Conservation (phyloP, 164 flowering plant genomes). For the Kingdonia uniflora region DNA sequence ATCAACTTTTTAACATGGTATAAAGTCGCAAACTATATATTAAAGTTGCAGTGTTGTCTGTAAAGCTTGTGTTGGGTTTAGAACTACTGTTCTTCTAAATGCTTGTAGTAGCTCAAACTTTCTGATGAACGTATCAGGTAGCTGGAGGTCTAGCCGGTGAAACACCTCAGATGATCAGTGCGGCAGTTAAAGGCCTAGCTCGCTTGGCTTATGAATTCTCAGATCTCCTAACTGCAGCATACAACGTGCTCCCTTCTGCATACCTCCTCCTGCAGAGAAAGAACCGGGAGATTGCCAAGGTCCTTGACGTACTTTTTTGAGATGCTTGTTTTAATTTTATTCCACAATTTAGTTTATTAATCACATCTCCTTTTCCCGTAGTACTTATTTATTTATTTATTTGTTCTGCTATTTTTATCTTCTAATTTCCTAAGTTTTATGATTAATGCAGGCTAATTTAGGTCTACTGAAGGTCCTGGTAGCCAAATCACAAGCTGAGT, state of each 20-base stretch:
- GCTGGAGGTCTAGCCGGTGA: constrained; percentile 92
- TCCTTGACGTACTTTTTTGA: constrained; percentile 10
- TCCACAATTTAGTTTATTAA: too few species aligned
- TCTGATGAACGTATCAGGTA: constrained; percentile 40
- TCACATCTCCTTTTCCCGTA: too few species aligned
- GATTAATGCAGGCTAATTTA: constrained; percentile 68
- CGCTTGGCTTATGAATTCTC: constrained; percentile 97
- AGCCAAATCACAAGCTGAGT: constrained; percentile 74
- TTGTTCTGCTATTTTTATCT: not conserved
- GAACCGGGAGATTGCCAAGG: constrained; percentile 82
- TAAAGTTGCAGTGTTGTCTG: not conserved
- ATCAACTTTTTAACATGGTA: constrained; percentile 75
- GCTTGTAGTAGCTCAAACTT: constrained; percentile 2
- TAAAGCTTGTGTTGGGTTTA: too few species aligned
- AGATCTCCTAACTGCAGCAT: constrained; percentile 68
- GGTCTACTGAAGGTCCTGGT: constrained; percentile 89
- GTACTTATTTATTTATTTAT: too few species aligned
- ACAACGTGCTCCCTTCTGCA: constrained; percentile 67
- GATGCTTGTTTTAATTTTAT: too few species aligned
- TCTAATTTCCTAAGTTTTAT: constrained; percentile 5
- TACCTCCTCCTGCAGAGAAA: constrained; percentile 71
- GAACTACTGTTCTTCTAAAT: too few species aligned
- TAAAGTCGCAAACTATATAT: not conserved
- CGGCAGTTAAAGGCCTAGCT: constrained; percentile 88
- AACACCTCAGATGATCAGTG: constrained; percentile 94